Conservation (phyloP, 2,329 filamentous ascomycete genomes). For the Botrytis cinerea region DNA sequence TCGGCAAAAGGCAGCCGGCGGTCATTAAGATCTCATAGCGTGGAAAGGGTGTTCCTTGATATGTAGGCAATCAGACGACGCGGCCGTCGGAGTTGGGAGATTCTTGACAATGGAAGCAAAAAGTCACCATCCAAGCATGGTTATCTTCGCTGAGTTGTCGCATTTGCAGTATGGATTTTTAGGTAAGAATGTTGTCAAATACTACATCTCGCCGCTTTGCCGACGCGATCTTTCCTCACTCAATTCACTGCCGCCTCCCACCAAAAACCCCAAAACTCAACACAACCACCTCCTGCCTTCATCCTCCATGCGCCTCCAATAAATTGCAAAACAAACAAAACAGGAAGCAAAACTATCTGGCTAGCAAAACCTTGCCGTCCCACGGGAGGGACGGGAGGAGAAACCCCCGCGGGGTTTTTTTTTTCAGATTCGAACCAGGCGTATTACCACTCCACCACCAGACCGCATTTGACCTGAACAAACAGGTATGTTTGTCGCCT, state of each 20-base stretch:
- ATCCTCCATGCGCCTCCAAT: neutral
- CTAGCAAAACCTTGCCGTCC: neutral
- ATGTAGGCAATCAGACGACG: neutral
- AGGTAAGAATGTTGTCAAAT: neutral
- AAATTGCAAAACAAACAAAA: neutral
- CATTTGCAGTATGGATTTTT: neutral
- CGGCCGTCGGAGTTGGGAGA: neutral
- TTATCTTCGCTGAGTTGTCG: neutral
- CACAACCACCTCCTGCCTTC: neutral
- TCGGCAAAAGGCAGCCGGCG: no score
- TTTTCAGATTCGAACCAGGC: neutral
- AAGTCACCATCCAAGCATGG: neutral
- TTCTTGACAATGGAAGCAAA: neutral
- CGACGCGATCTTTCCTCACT: neutral
- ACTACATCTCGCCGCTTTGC: neutral
- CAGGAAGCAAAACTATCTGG: neutral
- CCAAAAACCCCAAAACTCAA: neutral
- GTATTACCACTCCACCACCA: constrained; percentile 1
- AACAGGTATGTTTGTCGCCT: neutral
- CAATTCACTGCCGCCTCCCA: neutral
- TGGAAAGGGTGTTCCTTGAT: no score
- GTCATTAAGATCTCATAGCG: neutral
- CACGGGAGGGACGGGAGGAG: neutral
- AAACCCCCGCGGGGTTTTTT: neutral
- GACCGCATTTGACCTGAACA: constrained; percentile 1